Base-by-base conservation (phyloP, 371 early-diverging fungal genomes). In the Syncephalastrum racemosum region DNA sequence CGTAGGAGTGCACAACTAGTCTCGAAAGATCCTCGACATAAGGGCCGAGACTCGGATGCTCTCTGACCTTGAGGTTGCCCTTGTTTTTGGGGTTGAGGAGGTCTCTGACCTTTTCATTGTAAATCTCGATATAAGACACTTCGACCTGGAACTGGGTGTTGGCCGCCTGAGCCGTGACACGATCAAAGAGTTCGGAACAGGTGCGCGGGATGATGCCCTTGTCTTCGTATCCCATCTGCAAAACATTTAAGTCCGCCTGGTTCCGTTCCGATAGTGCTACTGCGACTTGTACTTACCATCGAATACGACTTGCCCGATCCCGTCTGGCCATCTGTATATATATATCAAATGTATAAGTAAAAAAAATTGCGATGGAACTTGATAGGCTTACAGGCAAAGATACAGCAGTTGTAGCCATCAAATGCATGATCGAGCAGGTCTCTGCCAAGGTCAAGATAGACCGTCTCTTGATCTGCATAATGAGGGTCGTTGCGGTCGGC, bases 101-200 rank as follows among this genome's bases (percentile, higher is more conserved):
- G 77, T 97, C 97, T 5, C 90, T 84, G 8, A 97, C 92, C 15
- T 87, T 82, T 67, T 99, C 98, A 67, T 86, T 87, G 60, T 88
- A 83, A 48, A 87, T 86, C 62, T 90, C 93, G 63, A 94, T 83
- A 59, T 91, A 95, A 10, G 87, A 86, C 14, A 92, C 93, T 63
- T 91, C 86, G 0, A 93, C 91, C 53, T 84, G 74, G 62, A 79
- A 90, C 18, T 79, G 77, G 16, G 66, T 57, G 20, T 75, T 75
- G 4, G 58, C 70, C 18, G 63, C 75, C 10, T 56, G 50, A 15
- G 69, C 65, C 22, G 63, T 50, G 39, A 90, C 84, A 36, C 85
- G 63, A 6, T 84, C 70, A 67, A 94, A 94, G 16, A 97, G 68
- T 40, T 86, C 83, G 36, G 86, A 73, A 70, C 93, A 86, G 23